Conservation (phyloP, 2,329 filamentous ascomycete species). For the Ascochyta rabiei region DNA sequence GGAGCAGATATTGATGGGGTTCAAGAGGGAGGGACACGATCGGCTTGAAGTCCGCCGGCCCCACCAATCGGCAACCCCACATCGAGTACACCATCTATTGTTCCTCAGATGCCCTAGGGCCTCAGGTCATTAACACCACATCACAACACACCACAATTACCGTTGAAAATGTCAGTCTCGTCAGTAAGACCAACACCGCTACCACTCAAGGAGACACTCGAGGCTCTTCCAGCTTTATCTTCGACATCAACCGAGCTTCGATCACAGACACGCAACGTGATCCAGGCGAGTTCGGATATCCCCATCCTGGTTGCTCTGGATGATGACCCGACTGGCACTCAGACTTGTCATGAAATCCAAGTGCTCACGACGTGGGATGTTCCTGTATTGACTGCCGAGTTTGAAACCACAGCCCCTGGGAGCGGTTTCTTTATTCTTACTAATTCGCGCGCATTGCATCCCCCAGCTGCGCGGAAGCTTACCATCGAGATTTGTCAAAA, state of each 20-base stretch:
- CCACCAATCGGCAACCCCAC: conserved; percentile 11
- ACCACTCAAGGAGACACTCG: conserved; percentile 21
- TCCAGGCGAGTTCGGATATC: conserved; percentile 25
- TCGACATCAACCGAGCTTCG: conserved; percentile 25
- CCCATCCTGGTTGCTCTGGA: conserved; percentile 53
- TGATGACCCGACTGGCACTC: conserved; percentile 66
- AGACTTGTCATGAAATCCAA: conserved; percentile 64
- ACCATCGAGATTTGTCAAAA: conserved; percentile 60
- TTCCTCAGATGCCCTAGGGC: not conserved
- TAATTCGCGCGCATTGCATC: conserved; percentile 63
- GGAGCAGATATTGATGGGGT: not conserved
- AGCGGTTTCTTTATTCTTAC: conserved; percentile 66
- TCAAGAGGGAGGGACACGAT: conserved; percentile 5
- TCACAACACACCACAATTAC: not conserved
- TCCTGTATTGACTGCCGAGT: conserved; percentile 53
- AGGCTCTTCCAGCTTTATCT: conserved; percentile 21
- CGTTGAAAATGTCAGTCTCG: not conserved
- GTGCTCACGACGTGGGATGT: conserved; percentile 63
- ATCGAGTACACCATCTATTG: not conserved
- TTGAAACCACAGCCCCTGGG: conserved; percentile 44
- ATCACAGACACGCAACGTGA: conserved; percentile 26
- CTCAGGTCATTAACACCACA: not conserved
- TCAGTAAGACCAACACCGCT: not conserved
- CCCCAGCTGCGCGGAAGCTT: conserved; percentile 54
- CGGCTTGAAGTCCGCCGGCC: conserved; percentile 18